Base-by-base conservation (phyloP, 1,284 basidiomycete genomes). In the Ceratobasidium sp. region DNA sequence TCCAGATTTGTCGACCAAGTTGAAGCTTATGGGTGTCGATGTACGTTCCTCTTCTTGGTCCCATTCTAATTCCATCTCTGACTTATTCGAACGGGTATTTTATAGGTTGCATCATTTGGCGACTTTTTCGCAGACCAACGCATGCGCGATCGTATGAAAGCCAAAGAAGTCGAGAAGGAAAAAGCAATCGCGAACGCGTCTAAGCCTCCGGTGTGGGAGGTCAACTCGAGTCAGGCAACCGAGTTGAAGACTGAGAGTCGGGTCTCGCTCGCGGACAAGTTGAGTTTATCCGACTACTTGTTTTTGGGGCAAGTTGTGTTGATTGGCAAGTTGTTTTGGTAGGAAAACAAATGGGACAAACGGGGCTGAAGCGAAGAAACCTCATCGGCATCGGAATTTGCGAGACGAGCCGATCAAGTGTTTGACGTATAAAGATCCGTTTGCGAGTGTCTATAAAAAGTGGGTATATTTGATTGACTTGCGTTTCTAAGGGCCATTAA, bases 1-100 rank as follows among this genome's bases (percentile, higher is more conserved):
- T 69, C 90, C 90, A 12, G 90, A 91, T 80, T 83, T 92, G 42
- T 90, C 89, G n/a, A 91, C 90, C 53, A 91, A 91, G 81, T 85
- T 90, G 78, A 92, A 92, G 84, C 87, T 94, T 12, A 91, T 94
- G 90, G 93, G 93, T 7, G 91, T 94, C 61, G 91, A 94, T 79
- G 91, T 89, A 51, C 58, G 86, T 84, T 6, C 10, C 4, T 20
- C n/a, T 61, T 39, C 39, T n/a, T 39, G 49, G n/a, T n/a, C n/a
- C 28, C 67, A n/a, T 39, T 0, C 56, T 15, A 73, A 55, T 20
- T 33, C 10, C 5, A 53, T 18, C 33, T 13, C 5, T 4, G 6
- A 23, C 23, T 26, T n/a, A 63, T 79, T n/a, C 77, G 46, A 46
- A 46, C 13, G 7, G 44, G 18, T 28, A 39, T 63, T n/a, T 69